Base-by-base conservation (phyloP, 805 yeast species). In the Sugiyamaella boreocaroliniensis region DNA sequence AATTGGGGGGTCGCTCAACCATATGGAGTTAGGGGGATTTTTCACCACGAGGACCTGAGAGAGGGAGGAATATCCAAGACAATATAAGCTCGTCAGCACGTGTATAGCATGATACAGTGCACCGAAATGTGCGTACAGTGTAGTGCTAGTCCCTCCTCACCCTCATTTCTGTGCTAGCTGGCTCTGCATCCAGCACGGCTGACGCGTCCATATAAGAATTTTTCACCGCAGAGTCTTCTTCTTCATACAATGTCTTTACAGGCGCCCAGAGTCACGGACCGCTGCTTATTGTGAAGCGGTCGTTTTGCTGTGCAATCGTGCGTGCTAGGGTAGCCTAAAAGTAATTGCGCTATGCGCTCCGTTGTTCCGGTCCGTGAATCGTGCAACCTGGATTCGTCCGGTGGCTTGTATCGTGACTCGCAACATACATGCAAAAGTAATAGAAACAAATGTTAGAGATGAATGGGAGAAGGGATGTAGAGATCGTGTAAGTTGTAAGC, bases 221-320 rank as follows among this genome's bases (percentile, higher is more conserved):
- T 32, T 32, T 14, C 37, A 14, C 37, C 37, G 8, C n/a, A 4
- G 3, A 3, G 37, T 49, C 48, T 54, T 48, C 29, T 48, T 40
- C 49, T 51, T 51, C 50, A 43, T 49, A 56, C 59, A 58, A 56
- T 56, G 59, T 58, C 59, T 58, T 55, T 52, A 48, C 37, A 56
- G 59, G 61, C 55, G 52, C 59, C 59, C 61, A 58, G 61, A 58
- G 61, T 58, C 61, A 57, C 61, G 61, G 58, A 47, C 42, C 58
- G 58, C 47, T 51, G 55, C 58, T 49, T 40, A 34, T 37, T 46
- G 43, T 47, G 49, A 45, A 52, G 54, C 57, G 57, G 48, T 52
- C 54, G 55, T 51, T 54, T 55, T 53, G 56, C 52, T 56, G 43
- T 12, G 53, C 57, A 56, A 58, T 52, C 58, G 22, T 55, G 48